Evolutionary conservation across 306 rosid species (phyloP), one percentile per base, ranked within the genome.

Genomic region (Morella rubra): DNA sequence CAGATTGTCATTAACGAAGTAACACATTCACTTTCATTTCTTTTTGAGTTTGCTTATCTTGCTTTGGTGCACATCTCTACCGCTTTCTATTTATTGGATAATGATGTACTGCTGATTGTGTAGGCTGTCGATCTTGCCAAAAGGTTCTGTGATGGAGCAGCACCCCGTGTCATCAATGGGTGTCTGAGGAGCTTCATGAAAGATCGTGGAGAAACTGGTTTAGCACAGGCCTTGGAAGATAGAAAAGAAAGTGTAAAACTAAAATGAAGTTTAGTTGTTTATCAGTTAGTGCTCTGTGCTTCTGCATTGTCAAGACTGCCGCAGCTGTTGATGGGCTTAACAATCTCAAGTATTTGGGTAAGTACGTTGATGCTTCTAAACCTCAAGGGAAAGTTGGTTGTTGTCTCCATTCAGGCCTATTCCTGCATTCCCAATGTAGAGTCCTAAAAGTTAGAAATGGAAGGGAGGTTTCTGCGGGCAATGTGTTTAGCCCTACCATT

Each of bases 51-150:
- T 69, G 60, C 8, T 71, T 18, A 1, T 12, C 22, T 44, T 66
- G 24, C 46, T 55, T 51, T 3, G 55, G 19, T 71, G 45, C 22
- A 37, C 52, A 11, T 20, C n/a, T 49, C 1, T 32, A 42, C 45
- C 71, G 1, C 1, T 41, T 42, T 65, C 20, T 44, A 65, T 7
- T 16, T 18, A 53, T 51, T 20, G 2, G 18, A 14, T 59, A 8
- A 77, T 50, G 3, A 20, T 40, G 22, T 53, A 20, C 81, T 82
- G 58, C 49, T 82, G 56, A 81, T 84, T 58, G 45, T 81, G 87
- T 78, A 91, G 98, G 98, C 96, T 4, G 91, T 91, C 71, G 98
- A 94, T 92, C 93, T 94, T 5, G 93, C 97, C 37, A 94, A 94
- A 77, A 94, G 98, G 67, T 94, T 90, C 80, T 94, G 97, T 72